These are phyloP conservation scores for Balansia obtecta DNA, from an alignment of 2,329 filamentous ascomycete species.

Conservation along the genomic window DNA sequence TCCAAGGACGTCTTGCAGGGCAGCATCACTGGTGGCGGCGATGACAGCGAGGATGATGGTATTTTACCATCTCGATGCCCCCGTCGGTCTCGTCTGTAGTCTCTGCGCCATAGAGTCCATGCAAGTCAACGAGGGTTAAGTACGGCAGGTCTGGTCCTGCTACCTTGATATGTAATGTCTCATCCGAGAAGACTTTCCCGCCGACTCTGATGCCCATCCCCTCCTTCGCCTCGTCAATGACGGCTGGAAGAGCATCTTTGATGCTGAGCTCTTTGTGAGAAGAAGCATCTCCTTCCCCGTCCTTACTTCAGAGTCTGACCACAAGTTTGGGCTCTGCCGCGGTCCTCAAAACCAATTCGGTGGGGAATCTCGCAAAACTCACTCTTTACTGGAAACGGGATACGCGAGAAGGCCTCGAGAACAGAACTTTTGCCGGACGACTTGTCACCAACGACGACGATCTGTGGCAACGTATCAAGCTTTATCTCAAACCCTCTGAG, in stretches of 20 bases:
- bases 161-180: conserved; percentile 35
- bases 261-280: conserved; percentile 23
- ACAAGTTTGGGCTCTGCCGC: conserved; percentile 21
- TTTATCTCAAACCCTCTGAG: not conserved
- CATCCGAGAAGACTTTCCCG: conserved; percentile 26
- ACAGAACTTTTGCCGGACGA: conserved; percentile 53
- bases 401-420: conserved; percentile 48
- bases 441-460: conserved; percentile 48
- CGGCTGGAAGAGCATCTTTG: conserved; percentile 26
- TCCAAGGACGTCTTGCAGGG: conserved; percentile 38
- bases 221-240: conserved; percentile 40
- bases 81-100: conserved; percentile 19
- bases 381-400: conserved; percentile 45
- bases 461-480: conserved; percentile 36
- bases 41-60: conserved; percentile 48
- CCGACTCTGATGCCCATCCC: conserved; percentile 31
- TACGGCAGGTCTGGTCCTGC: conserved; percentile 29
- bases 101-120: conserved; percentile 28
- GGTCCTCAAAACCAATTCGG: conserved; percentile 42
- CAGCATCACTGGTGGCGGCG: conserved; percentile 34
- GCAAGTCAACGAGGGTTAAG: conserved; percentile 43
- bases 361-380: conserved; percentile 47
- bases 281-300: conserved; percentile 11
- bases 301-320: conserved; percentile 29
- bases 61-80: conserved; percentile 25